These are phyloP conservation scores for Nitzschia sp. DNA, from an alignment of 108 stramenopile genomes.

Conservation along the genomic window DNA sequence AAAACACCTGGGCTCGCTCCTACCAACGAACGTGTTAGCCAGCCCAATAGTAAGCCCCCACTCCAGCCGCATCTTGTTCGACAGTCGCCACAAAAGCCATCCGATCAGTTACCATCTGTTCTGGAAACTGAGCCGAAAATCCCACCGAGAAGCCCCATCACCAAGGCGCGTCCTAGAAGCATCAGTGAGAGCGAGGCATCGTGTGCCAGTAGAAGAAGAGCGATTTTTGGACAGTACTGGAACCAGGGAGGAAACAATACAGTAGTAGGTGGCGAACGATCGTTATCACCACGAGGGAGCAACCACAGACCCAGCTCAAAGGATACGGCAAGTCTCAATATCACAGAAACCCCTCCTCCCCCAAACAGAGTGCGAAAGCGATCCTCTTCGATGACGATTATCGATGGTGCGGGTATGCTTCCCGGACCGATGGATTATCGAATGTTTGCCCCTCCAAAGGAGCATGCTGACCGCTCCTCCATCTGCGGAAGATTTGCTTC, in stretches of 20 bases:
- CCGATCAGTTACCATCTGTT: not conserved
- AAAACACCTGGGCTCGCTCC: too few relatives aligned
- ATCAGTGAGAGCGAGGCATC: conserved; percentile 7
- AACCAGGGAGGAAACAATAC: conserved; percentile 2
- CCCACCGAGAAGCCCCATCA: not conserved
- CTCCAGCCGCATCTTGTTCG: too few relatives aligned
- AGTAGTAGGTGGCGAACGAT: not conserved
- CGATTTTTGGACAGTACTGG: conserved; percentile 40
- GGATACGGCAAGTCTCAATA: not conserved
- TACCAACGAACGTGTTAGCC: too few relatives aligned
- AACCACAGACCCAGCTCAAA: not conserved
- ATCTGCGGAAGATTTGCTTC: conserved; percentile 25
- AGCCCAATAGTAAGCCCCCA: too few relatives aligned
- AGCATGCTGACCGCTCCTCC: conserved; percentile 11
- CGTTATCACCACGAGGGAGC: not conserved
- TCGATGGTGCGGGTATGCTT: not conserved
- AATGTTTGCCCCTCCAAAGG: conserved; percentile 25
- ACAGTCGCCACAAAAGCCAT: not conserved
- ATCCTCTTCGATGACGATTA: conserved; percentile 3
- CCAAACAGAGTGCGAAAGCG: conserved; percentile 3
- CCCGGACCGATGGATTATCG: conserved; percentile 16
- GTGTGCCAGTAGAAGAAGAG: conserved; percentile 21
- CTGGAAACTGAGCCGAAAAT: not conserved
- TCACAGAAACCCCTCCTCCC: not conserved
- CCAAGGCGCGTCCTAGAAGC: not conserved